Evolutionary conservation across 2,329 filamentous ascomycete genomes (phyloP).

Genomic region (Chaetomium globosum): DNA sequence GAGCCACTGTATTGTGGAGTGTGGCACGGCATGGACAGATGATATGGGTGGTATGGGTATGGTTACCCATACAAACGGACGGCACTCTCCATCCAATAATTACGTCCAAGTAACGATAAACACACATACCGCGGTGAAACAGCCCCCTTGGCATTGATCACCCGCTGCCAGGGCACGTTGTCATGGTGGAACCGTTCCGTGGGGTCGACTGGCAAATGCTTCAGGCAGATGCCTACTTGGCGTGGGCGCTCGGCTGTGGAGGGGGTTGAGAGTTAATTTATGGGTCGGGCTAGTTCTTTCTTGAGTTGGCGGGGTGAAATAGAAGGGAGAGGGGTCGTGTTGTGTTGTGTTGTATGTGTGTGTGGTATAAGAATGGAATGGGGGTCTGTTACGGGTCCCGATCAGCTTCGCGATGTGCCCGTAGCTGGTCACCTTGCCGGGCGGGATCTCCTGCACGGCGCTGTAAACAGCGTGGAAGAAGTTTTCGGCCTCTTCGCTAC

Average conservation of each 20-base stretch:
- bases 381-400: conserved; percentile 63
- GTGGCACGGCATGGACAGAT: background rate
- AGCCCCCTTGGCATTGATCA: conserved; percentile 82
- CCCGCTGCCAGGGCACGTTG: conserved; percentile 92
- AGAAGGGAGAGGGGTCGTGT: background rate
- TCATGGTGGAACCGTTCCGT: conserved; percentile 64
- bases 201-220: conserved; percentile 69
- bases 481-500: conserved; percentile 71
- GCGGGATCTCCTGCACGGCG: conserved; percentile 82
- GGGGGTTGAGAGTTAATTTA: background rate
- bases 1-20: background rate
- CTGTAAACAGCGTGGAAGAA: conserved; percentile 79
- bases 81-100: no score
- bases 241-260: conserved; percentile 67
- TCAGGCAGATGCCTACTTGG: conserved; percentile 88
- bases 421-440: conserved; percentile 83
- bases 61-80: no score
- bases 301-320: background rate
- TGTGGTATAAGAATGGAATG: background rate
- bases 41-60: no score
- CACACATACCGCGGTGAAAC: conserved; percentile 74
- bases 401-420: conserved; percentile 75
- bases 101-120: no score
- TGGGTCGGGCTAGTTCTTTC: background rate
- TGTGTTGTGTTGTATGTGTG: no score